These are phyloP conservation scores for Pythium aristosporum DNA, from an alignment of 352 stramenopile genomes.

Conservation along the genomic window DNA sequence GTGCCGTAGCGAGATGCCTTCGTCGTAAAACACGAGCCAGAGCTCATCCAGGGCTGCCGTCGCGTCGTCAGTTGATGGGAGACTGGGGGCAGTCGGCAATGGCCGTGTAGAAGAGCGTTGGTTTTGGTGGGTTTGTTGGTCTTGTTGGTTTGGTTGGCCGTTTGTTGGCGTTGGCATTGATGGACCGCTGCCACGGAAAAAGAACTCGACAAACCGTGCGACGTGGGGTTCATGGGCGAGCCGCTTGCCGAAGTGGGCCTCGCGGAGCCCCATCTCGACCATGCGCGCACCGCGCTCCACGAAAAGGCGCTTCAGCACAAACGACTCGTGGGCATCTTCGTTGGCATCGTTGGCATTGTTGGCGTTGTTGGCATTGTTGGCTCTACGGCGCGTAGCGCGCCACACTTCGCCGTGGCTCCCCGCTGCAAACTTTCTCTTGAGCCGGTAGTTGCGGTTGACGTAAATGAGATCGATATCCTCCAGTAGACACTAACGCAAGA, in stretches of 20 bases:
- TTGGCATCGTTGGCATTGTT: background rate
- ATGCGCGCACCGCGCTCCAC: constrained; percentile 62
- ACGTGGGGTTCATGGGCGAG: constrained; percentile 59
- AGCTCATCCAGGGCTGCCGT: constrained; percentile 48
- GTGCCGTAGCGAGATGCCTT: constrained; percentile 84
- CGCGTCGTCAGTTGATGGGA: constrained; percentile 17
- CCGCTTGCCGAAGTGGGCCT: constrained; percentile 78
- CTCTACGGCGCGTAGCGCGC: constrained; percentile 12
- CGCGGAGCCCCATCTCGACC: constrained; percentile 72
- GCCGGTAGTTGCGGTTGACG: constrained; percentile 72
- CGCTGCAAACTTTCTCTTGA: constrained; percentile 80
- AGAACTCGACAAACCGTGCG: constrained; percentile 86
- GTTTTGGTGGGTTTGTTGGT: background rate
- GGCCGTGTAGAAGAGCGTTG: background rate
- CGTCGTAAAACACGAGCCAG: constrained; percentile 90
- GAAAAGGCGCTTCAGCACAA: constrained; percentile 87
- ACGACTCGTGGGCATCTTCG: constrained; percentile 38
- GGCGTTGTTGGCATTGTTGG: background rate
- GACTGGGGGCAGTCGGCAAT: background rate
- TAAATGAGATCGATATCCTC: constrained; percentile 63
- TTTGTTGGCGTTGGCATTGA: background rate
- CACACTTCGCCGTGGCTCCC: constrained; percentile 83
- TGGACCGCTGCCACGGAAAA: constrained; percentile 53
- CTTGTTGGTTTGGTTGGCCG: background rate
- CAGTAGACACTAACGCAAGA: constrained; percentile 17